Percentiles rank a stretch among this genome's conserved stretches.
Conservation (phyloP, 345 rosid genomes). For the Cardamine resedifolia region DNA sequence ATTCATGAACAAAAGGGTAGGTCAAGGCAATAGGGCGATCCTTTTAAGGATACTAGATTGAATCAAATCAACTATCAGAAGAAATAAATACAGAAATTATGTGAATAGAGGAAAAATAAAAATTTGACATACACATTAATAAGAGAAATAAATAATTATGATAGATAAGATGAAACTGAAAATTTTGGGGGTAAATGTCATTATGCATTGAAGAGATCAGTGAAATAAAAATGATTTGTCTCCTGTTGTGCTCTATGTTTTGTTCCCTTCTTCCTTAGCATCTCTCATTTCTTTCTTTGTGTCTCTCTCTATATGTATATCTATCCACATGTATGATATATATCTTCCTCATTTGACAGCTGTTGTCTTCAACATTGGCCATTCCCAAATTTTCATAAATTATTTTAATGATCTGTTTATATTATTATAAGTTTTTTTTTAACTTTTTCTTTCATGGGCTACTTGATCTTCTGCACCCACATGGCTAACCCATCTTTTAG, state of each 20-base stretch:
- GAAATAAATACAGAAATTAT: not conserved
- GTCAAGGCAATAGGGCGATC: conserved; percentile 42
- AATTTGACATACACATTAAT: not conserved
- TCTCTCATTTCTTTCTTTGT: conserved; percentile 10
- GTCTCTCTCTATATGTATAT: conserved; percentile 13
- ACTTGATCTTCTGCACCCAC: conserved; percentile 39
- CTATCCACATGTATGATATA: not conserved
- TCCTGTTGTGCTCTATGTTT: conserved; percentile 59
- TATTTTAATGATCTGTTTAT: conserved; percentile 12
- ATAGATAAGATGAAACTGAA: conserved; percentile 20
- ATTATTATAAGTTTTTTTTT: conserved; percentile 5
- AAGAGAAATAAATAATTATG: conserved; percentile 20
- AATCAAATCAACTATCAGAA: conserved; percentile 35
- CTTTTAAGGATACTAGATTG: conserved; percentile 37
- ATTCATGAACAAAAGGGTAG: conserved; percentile 41
- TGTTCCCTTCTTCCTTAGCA: conserved; percentile 73
- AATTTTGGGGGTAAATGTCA: conserved; percentile 43
- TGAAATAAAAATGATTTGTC: conserved; percentile 49
- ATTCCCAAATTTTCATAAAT: conserved; percentile 33
- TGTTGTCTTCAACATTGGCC: conserved; percentile 38
- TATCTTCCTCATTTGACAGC: conserved; percentile 26
- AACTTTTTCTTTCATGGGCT: conserved; percentile 28
- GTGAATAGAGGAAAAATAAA: not conserved
- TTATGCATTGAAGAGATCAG: conserved; percentile 38
- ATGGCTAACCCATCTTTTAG: conserved; percentile 39